Base-by-base conservation (phyloP, 345 rosid species). In the Populus euphratica region DNA sequence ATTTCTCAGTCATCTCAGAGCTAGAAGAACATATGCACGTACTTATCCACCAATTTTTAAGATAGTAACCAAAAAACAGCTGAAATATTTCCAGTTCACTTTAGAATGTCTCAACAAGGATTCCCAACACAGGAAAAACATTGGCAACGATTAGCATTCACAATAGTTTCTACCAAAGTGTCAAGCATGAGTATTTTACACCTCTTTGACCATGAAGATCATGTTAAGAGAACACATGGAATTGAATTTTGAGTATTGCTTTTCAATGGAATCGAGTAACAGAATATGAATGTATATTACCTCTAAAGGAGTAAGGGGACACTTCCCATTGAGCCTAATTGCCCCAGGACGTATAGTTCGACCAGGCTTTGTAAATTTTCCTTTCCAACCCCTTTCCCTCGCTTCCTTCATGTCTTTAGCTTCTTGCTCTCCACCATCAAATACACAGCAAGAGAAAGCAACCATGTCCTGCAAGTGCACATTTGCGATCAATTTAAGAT, bases 281-380 rank as follows among this genome's bases (percentile, higher is more conserved):
- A 38, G 29, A 47, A 47, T 21, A 29, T 36, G 2, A 49, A 13
- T 68, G 33, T 64, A 56, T 52, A 62, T 75, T 56, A 96, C 99
- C 99, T 96, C 99, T 80, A 96, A 80, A 68, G 99, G 99, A 84
- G 98, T 91, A 67, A 96, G 90, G 16, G 99, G 99, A 76, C 99
- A 96, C 81, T 94, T 94, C 75, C 99, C 99, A 76, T 96, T 94
- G 75, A 89, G 88, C 88, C 99, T 91, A 78, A 90, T 92, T 43
- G 97, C 92, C 80, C 99, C 99, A 78, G 99, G 99, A 73, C 95
- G 92, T 77, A 96, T 92, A 68, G 92, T 92, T 74, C 98, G 97
- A 77, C 98, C 99, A 68, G 92, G 97, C 87, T 91, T 96, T 69
- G 99, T 92, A 79, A 96, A 96, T 81, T 96, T 96, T 69, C 97